phyloP scores from a whole-genome alignment of 139 green algal species.

The Nannochloris sp. region DNA sequence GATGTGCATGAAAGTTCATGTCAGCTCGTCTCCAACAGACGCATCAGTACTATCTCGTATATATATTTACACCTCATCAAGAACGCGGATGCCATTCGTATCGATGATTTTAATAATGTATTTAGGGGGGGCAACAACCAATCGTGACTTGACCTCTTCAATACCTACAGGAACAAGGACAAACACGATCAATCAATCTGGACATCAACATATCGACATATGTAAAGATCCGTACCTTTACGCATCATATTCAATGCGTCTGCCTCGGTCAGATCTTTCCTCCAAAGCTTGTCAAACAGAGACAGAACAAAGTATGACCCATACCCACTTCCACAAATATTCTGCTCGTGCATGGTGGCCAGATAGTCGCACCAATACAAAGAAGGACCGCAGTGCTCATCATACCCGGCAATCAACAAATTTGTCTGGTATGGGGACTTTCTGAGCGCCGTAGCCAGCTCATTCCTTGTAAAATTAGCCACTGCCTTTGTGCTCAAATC shows the following conservation, averaged over 20 bases:
- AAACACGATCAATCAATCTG: not conserved
- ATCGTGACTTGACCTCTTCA: slow-evolving; percentile 68
- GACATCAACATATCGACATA: not conserved
- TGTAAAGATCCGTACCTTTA: slow-evolving; percentile 30
- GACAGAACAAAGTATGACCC: slow-evolving; percentile 90
- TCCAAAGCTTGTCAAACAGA: slow-evolving; percentile 94
- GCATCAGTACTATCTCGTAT: not conserved
- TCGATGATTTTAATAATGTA: slow-evolving; percentile 95
- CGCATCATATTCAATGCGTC: slow-evolving; percentile 88
- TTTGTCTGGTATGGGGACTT: slow-evolving; percentile 91
- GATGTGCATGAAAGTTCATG: too few species aligned
- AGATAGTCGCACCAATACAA: slow-evolving; percentile 99
- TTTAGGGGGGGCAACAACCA: slow-evolving; percentile 80
- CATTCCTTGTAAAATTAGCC: slow-evolving; percentile 80
- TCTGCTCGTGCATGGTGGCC: slow-evolving; percentile 92
- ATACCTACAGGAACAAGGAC: slow-evolving; percentile 30
- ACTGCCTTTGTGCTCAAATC: slow-evolving; percentile 78
- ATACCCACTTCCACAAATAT: slow-evolving; percentile 94
- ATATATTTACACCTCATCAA: slow-evolving; percentile 26
- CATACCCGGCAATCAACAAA: slow-evolving; percentile 88
- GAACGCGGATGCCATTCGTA: slow-evolving; percentile 62
- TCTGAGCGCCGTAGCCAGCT: slow-evolving; percentile 88
- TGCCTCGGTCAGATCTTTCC: slow-evolving; percentile 68
- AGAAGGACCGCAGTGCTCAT: slow-evolving; percentile 65
- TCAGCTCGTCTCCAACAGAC: not conserved